phyloP scores from a whole-genome alignment of 768 basidiomycete genomes.

The Udeniomyces megalosporus region DNA sequence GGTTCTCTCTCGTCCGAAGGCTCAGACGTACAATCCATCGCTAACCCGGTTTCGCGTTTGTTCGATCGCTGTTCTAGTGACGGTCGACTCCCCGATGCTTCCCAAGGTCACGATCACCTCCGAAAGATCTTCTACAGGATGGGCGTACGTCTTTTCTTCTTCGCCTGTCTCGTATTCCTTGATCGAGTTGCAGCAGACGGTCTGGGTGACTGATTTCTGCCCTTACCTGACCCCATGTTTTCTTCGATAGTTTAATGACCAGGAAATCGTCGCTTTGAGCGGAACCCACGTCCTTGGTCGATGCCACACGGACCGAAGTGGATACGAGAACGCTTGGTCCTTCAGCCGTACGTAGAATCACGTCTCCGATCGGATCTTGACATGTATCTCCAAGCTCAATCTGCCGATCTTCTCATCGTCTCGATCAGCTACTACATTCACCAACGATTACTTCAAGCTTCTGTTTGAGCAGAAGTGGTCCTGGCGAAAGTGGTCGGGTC shows the following conservation, averaged over 20 bases:
- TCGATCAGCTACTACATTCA: constrained; percentile 50
- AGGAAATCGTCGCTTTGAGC: constrained; percentile 71
- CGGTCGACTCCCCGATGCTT: constrained; percentile 44
- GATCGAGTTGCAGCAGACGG: too few relatives aligned
- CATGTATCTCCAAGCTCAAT: neutral
- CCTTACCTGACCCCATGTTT: too few relatives aligned
- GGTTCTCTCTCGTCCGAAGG: too few relatives aligned
- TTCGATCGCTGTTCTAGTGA: too few relatives aligned
- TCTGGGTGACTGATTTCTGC: too few relatives aligned
- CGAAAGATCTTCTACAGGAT: constrained; percentile 80
- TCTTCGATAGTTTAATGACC: constrained; percentile 97
- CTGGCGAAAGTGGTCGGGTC: constrained; percentile 82
- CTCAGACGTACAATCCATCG: too few relatives aligned
- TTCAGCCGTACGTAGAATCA: constrained; percentile 1
- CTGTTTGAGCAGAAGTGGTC: constrained; percentile 71
- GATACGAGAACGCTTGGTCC: constrained; percentile 30
- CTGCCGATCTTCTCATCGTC: neutral
- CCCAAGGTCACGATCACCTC: constrained; percentile 69
- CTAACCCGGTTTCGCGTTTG: too few relatives aligned
- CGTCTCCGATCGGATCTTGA: too few relatives aligned
- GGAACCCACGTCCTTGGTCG: constrained; percentile 72
- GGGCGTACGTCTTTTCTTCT: too few relatives aligned
- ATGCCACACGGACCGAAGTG: constrained; percentile 60
- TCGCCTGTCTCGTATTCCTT: too few relatives aligned
- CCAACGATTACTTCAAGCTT: constrained; percentile 48